These are phyloP conservation scores for Aspergillus brasiliensis DNA, from an alignment of 2,329 filamentous ascomycete species.

Conservation along the genomic window DNA sequence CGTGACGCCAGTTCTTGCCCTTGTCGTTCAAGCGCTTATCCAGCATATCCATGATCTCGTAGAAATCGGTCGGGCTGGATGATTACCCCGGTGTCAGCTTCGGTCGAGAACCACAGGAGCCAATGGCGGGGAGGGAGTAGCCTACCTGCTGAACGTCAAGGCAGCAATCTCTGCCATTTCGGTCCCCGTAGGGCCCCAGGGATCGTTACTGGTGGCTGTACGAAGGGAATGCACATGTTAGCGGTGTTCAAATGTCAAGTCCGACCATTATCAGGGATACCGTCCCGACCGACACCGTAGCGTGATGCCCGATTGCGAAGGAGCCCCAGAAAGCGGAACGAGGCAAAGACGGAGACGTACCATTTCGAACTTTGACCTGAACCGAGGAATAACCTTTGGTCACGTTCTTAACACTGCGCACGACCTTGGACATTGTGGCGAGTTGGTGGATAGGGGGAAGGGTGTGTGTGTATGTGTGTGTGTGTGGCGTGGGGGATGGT, in stretches of 20 bases:
- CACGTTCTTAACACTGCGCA: conserved; percentile 97
- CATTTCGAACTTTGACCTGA: conserved; percentile 98
- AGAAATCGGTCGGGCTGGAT: conserved; percentile 87
- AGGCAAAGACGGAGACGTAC: conserved; percentile 53
- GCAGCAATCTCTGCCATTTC: conserved; percentile 99
- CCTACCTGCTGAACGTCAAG: conserved; percentile 96
- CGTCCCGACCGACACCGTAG: not conserved
- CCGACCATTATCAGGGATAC: not conserved
- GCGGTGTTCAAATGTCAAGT: conserved; percentile 7
- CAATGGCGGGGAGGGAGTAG: conserved; percentile 17
- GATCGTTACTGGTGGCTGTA: conserved; percentile 94
- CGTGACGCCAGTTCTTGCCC: conserved; percentile 99
- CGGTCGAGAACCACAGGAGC: not conserved
- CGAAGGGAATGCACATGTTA: not conserved
- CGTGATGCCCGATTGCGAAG: not conserved
- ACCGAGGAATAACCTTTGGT: conserved; percentile 97
- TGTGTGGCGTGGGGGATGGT: not conserved
- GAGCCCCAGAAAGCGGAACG: not conserved
- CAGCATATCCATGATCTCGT: conserved; percentile 99
- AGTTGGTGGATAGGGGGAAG: conserved; percentile 5
- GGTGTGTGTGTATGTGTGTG: not conserved
- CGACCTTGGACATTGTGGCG: conserved; percentile 84
- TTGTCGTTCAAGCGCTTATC: conserved; percentile 99
- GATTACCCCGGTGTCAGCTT: conserved; percentile 2
- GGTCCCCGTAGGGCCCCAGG: conserved; percentile 95